These are phyloP conservation scores for Gypsophila paniculata DNA, from an alignment of 179 eudicot species.

Conservation along the genomic window DNA sequence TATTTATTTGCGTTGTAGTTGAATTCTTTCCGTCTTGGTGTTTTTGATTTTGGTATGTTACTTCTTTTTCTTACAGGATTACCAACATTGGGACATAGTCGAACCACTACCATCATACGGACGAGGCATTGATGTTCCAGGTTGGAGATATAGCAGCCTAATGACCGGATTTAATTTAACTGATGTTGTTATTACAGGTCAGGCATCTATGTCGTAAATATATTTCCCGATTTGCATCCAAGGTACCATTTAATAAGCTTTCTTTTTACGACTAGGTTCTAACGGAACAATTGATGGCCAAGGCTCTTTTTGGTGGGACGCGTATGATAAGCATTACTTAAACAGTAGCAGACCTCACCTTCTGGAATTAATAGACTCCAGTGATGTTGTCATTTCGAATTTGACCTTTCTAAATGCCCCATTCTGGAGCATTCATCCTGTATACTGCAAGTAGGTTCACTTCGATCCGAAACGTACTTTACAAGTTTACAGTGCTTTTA, in stretches of 20 bases:
- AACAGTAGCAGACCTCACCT: conserved; percentile 10
- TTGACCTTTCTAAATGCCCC: conserved; percentile 18
- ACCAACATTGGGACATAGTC: conserved; percentile 7
- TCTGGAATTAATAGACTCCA: conserved; percentile 4
- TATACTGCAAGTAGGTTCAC: conserved; percentile 13
- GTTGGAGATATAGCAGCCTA: conserved; percentile 17
- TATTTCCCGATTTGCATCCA: conserved; percentile 7
- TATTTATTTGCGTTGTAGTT: too few relatives aligned
- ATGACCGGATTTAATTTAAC: conserved; percentile 9
- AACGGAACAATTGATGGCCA: conserved; percentile 12
- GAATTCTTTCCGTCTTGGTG: too few relatives aligned
- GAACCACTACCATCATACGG: conserved; percentile 18
- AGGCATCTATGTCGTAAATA: not conserved
- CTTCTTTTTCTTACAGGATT: conserved; percentile 10
- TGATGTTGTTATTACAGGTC: conserved; percentile 12
- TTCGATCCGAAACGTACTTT: not conserved
- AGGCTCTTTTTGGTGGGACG: conserved; percentile 14
- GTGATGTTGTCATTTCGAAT: conserved; percentile 5
- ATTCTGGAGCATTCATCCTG: conserved; percentile 12
- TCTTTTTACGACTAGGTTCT: not conserved
- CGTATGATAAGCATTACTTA: not conserved
- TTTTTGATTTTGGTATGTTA: too few relatives aligned
- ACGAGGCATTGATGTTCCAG: conserved; percentile 13
- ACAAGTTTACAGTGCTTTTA: not conserved
- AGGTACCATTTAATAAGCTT: not conserved